Evolutionary conservation across 2,329 filamentous ascomycete species (phyloP), one percentile per base, ranked within the genome.

Genomic region (Aspergillus amoenus): DNA sequence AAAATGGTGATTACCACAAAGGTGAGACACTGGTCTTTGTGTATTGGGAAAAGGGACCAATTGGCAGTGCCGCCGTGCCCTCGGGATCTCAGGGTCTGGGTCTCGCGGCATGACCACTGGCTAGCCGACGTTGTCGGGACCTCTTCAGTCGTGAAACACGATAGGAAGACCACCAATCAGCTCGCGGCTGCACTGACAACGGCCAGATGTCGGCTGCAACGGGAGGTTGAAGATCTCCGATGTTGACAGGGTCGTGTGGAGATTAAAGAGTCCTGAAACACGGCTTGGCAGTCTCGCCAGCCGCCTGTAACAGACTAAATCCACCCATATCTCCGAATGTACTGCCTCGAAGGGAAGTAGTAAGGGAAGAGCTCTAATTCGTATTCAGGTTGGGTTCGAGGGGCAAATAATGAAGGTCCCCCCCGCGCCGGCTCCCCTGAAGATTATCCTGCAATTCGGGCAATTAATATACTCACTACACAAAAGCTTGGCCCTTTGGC

Each of bases 261-360:
- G 45, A 57, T 57, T 50, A 54, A 34, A 45, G 41, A 46, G 30
- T 17, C 24, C 34, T 57, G 55, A 57, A 45, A 42, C 50, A 50
- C 22, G 24, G 21, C 55, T 54, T 54, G 55, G 55, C 55, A 40
- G 27, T 57, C 40, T 40, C 44, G 48, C 42, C 39, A 54, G 45
- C 49, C 49, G 49, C 52, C 83, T 68, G 79, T 84, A 18, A 54
- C 57, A 57, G 17, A 37, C 50, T 54, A 49, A 50, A n/a, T 37
- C 9, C 34, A n/a, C 3, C 34, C 34, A 37, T n/a, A 37, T 37
- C 34, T 15, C 34, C 34, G 34, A n/a, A 37, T 37, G 4, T 37
- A 2, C 27, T 30, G 27, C 27, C 27, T 30, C 27, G 27, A 11
- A 30, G 2, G 27, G 9, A 30, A 30, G 27, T 30, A 30, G 27